Conservation (phyloP, 164 flowering plant genomes). For the Aristolochia fimbriata region DNA sequence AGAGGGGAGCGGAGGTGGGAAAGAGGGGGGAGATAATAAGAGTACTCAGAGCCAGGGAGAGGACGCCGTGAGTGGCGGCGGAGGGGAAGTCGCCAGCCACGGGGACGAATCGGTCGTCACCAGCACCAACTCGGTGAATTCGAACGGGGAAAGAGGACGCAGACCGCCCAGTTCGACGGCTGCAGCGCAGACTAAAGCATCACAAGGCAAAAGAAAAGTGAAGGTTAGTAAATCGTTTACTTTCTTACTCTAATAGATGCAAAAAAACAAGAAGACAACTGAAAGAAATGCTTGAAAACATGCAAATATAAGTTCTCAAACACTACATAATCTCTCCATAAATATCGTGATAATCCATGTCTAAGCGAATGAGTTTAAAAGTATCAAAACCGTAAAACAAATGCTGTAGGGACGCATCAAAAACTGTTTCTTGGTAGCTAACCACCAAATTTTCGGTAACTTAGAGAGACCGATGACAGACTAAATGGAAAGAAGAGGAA, state of each 20-base stretch:
- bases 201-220: conserved; percentile 55
- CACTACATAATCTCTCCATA: too few relatives aligned
- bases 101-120: conserved; percentile 20
- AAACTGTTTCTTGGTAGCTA: background rate
- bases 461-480: background rate
- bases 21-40: conserved; percentile 24
- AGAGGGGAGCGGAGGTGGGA: conserved; percentile 12
- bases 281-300: too few relatives aligned
- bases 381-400: too few relatives aligned
- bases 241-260: too few relatives aligned
- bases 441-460: background rate
- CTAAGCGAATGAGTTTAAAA: too few relatives aligned
- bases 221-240: conserved; percentile 22
- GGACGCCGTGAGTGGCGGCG: conserved; percentile 7
- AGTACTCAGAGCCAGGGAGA: too few relatives aligned
- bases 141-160: conserved; percentile 20
- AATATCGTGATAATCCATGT: background rate
- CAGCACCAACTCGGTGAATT: background rate
- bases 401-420: background rate
- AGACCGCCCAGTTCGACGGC: conserved; percentile 15
- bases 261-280: too few relatives aligned
- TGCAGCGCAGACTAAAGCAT: conserved; percentile 16
- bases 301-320: too few relatives aligned
- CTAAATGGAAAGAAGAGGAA: background rate
- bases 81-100: conserved; percentile 38